phyloP scores from a whole-genome alignment of 352 stramenopile species.

The Phytophthora hybrid region DNA sequence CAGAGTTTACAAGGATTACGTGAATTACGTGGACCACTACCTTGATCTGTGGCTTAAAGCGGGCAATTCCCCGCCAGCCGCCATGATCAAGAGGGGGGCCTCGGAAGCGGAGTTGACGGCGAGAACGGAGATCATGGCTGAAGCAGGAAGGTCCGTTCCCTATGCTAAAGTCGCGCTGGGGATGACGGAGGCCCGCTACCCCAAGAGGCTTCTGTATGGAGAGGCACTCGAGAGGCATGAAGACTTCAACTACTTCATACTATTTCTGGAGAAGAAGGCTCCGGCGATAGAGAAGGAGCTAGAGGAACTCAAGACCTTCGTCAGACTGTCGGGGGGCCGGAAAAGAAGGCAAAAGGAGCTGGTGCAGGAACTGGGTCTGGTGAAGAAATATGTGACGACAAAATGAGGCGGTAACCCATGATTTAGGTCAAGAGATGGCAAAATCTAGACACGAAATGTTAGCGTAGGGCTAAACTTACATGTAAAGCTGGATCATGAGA shows the following conservation, averaged over 20 bases:
- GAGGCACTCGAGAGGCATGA: neutral
- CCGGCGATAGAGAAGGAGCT: neutral
- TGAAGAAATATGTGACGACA: neutral
- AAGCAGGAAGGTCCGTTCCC: neutral
- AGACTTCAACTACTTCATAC: neutral
- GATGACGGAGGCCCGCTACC: neutral
- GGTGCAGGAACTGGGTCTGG: neutral
- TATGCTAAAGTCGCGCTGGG: neutral
- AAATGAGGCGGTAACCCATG: no score
- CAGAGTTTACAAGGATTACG: neutral
- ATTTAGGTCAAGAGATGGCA: no score
- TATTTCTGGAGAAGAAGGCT: neutral
- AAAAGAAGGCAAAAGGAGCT: neutral
- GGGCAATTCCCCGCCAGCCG: neutral
- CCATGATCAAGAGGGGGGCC: neutral
- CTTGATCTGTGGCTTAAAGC: neutral
- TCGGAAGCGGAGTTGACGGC: neutral
- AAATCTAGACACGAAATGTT: no score
- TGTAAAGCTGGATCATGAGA: no score
- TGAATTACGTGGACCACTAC: neutral
- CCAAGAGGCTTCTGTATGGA: neutral
- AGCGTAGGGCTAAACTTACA: no score
- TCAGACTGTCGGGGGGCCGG: no score
- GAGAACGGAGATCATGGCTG: constrained; percentile 1
- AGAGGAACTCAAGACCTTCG: neutral